Conservation (phyloP, 805 yeast genomes). For the Candida orba region DNA sequence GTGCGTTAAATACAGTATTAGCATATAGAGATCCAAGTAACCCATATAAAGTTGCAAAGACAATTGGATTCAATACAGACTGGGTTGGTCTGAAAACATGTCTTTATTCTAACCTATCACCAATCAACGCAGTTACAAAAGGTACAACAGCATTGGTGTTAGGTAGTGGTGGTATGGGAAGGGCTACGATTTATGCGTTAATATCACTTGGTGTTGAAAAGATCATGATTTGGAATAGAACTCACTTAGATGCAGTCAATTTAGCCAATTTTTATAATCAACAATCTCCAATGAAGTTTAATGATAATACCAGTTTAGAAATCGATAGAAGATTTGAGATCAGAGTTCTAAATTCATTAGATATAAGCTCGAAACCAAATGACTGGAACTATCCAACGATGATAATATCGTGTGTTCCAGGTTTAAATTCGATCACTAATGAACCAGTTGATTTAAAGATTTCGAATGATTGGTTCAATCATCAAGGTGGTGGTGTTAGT, state of each 20-base stretch:
- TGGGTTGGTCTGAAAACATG: neutral
- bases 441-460: neutral
- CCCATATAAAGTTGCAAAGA: neutral
- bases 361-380: neutral
- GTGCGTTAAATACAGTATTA: neutral
- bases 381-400: neutral
- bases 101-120: neutral
- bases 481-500: neutral
- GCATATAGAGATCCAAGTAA: neutral
- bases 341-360: neutral
- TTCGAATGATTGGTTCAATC: neutral
- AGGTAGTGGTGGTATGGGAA: constrained; percentile 1
- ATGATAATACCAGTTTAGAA: neutral
- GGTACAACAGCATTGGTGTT: neutral
- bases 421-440: neutral
- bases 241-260: neutral
- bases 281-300: neutral
- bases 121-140: neutral
- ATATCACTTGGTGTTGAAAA: neutral
- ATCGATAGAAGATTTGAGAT: neutral
- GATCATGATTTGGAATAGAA: neutral
- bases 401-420: neutral
- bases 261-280: neutral
- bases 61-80: neutral
- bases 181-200: neutral